Evolutionary conservation across 495 filamentous ascomycete species (phyloP), one percentile per base, ranked within the genome.

Genomic region (Ascodesmis nigricans): DNA sequence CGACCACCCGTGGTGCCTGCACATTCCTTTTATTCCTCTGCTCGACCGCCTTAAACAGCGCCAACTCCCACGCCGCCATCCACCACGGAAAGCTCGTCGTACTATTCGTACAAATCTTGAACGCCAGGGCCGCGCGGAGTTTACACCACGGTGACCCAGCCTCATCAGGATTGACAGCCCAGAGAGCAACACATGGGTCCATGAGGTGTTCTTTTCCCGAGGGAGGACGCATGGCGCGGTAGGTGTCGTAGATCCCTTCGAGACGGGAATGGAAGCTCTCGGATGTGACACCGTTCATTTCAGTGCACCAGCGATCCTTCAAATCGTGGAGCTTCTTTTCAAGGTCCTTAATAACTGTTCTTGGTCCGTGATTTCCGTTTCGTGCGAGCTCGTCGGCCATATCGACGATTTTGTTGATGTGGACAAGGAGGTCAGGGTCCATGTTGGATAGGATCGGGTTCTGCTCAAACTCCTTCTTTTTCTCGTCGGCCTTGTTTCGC

Each of bases 51-150:
- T 83, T 84, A 10, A 83, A 59, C 20, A 61, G 55, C 4, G 65
- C 69, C 0, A 83, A 53, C 38, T 70, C 64, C 10, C 58, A 59
- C 0, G 73, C 75, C 6, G 71, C 71, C 24, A 78, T 67, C 33
- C 66, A 59, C 58, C 76, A 76, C 8, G 63, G 56, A 30, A 78
- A 66, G 5, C 29, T 47, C 11, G 35, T 57, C 1, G 41, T 53
- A 0, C 40, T 37, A 29, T 61, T 56, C 29, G 54, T 59, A 25
- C 48, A 39, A 24, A n/a, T n/a, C n/a, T 55, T 54, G 45, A 76
- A 80, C 2, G 61, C 53, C 1, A 55, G 58, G 2, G 73, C 77
- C 0, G 78, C 77, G 39, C 74, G 62, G 5, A 80, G 38, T 4
- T 72, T 51, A 6, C 55, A 53, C 67, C 68, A 76, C 8, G 53